These are phyloP conservation scores for Helicostylum pulchrum DNA, from an alignment of 192 early-diverging fungal genomes.

Conservation along the genomic window DNA sequence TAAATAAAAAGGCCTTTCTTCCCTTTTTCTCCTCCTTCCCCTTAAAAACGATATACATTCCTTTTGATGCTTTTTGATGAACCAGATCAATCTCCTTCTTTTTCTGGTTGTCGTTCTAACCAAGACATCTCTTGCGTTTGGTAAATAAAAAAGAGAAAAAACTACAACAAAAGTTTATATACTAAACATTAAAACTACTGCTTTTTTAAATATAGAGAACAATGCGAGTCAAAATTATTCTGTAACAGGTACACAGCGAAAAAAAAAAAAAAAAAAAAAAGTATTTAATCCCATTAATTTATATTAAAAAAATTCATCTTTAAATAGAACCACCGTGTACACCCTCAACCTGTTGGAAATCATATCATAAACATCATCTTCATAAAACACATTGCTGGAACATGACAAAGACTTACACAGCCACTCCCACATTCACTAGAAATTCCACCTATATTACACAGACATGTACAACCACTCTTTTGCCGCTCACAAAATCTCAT, in stretches of 20 bases:
- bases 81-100: not conserved
- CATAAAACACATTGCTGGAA: too few species aligned
- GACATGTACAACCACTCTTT: not conserved
- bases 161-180: not conserved
- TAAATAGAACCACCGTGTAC: too few species aligned
- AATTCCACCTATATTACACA: slow-evolving; percentile 2
- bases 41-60: slow-evolving; percentile 1
- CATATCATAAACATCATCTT: too few species aligned
- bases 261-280: not conserved
- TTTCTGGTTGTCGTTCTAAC: slow-evolving; percentile 9
- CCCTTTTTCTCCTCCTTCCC: too few species aligned
- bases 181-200: too few species aligned
- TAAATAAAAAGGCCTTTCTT: not conserved
- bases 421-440: too few species aligned
- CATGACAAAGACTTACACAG: too few species aligned
- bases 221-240: not conserved
- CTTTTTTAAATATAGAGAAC: not conserved
- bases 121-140: not conserved
- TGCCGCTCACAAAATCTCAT: not conserved
- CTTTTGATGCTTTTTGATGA: slow-evolving; percentile 16
- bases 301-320: too few species aligned
- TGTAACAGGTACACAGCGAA: not conserved
- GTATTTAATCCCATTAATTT: too few species aligned
- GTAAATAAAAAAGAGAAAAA: not conserved
- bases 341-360: too few species aligned